Evolutionary conservation across 768 basidiomycete species (phyloP), one percentile per base, ranked within the genome.

Genomic region (Mycena rebaudengoi): DNA sequence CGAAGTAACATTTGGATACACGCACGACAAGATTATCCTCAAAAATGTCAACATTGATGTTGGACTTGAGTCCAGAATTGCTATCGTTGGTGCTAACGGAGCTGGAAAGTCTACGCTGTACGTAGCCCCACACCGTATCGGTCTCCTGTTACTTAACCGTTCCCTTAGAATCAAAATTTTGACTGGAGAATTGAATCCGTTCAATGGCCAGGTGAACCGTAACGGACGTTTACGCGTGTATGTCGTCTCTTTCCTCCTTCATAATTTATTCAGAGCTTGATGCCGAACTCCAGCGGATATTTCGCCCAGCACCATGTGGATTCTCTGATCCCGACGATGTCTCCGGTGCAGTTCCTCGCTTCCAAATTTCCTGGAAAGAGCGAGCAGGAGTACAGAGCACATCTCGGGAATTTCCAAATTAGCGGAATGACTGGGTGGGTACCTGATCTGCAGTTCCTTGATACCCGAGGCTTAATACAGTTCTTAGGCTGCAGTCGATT

Each of bases 301-400:
- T 96, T 95, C 75, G 91, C 93, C n/a, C 93, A 95, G 69, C 94
- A 98, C 74, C 98, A 99, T 74, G 92, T 99, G 50, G 98, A 99
- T 75, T 90, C 91, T 21, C 86, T 99, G 58, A 85, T 88, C 40
- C 89, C 95, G 1, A 83, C 83, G 4, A 86, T 98, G 87, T 90
- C 89, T n/a, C 94, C 97, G 0, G 98, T 99, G 11, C 91, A 94
- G 70, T 98, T 98, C 81, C 81, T 99, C 29, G 94, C 95, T 14
- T 88, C 89, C 23, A 93, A 87, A 71, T 98, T 92, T 82, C 98
- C 98, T 1, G 97, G 98, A 0, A 91, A 91, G 78, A 94, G 86
- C 7, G 98, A 99, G 77, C 97, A 98, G 76, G 98, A 98, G 75
- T 99, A 99, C 75, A 86, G 98, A 64, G 76, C 79, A n/a, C 98